Evolutionary conservation across 2,329 filamentous ascomycete genomes (phyloP).

Genomic region (Hypoxylon sp.): DNA sequence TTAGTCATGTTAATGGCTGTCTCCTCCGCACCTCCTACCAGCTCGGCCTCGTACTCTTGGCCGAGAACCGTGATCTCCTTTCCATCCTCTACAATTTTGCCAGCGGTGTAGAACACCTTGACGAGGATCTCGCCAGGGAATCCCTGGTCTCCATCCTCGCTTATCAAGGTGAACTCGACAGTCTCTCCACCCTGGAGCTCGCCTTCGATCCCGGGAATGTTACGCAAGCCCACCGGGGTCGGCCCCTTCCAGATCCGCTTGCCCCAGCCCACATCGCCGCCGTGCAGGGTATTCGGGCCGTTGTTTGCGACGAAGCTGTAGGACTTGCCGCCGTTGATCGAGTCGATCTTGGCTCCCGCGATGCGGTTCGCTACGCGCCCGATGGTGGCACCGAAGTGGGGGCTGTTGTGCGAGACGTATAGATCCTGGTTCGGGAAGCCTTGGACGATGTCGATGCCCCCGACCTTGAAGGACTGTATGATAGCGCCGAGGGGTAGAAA

Average conservation of each 20-base stretch:
- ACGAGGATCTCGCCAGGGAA: conserved; percentile 88
- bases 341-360: conserved; percentile 74
- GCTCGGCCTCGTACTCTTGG: conserved; percentile 89
- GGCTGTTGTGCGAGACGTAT: conserved; percentile 79
- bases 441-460: conserved; percentile 86
- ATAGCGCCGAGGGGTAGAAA: conserved; percentile 83
- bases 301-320: conserved; percentile 83
- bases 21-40: conserved; percentile 84
- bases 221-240: conserved; percentile 64
- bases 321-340: conserved; percentile 74
- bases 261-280: conserved; percentile 81
- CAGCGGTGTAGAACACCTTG: conserved; percentile 81
- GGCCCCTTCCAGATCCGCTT: conserved; percentile 83
- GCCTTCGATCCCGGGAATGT: conserved; percentile 63
- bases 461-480: conserved; percentile 83
- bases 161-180: conserved; percentile 73
- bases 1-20: conserved; percentile 95
- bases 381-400: conserved; percentile 94
- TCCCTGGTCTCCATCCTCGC: conserved; percentile 86
- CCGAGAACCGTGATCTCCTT: conserved; percentile 77
- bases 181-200: conserved; percentile 71
- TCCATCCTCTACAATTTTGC: conserved; percentile 71
- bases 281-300: conserved; percentile 79
- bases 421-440: conserved; percentile 81
- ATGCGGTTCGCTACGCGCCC: conserved; percentile 88